Percentiles rank a stretch among this genome's conserved stretches.
Conservation (phyloP, 2,329 filamentous ascomycete species). For the Cyclaneusma minus region DNA sequence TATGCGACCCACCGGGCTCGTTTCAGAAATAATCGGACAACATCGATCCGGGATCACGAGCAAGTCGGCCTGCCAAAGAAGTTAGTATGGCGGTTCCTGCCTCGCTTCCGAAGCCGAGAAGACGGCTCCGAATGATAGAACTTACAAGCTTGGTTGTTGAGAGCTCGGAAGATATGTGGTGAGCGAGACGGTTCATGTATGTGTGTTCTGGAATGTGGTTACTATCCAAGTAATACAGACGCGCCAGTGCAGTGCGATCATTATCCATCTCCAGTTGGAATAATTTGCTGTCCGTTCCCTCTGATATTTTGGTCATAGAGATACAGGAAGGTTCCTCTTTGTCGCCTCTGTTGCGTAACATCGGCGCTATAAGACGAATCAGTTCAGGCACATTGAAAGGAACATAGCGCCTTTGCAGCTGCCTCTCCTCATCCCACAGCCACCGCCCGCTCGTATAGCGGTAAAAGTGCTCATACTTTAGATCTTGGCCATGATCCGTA, state of each 20-base stretch:
- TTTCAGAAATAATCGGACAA: no score
- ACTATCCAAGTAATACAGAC: no score
- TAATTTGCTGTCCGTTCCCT: conserved; percentile 23
- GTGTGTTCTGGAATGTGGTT: conserved; percentile 9
- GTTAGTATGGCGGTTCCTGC: background rate
- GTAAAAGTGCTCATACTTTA: conserved; percentile 14
- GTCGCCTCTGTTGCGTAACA: conserved; percentile 15
- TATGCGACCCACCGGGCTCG: no score
- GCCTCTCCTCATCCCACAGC: conserved; percentile 20
- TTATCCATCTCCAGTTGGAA: conserved; percentile 18
- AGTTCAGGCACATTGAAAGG: conserved; percentile 21
- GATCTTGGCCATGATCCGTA: no score
- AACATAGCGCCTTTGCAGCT: conserved; percentile 18
- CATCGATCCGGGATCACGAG: conserved; percentile 12
- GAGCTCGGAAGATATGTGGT: conserved; percentile 13
- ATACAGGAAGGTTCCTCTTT: conserved; percentile 17
- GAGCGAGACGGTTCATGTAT: conserved; percentile 7
- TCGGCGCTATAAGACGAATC: conserved; percentile 17
- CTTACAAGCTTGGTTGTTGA: conserved; percentile 14
- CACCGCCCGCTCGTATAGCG: conserved; percentile 20
- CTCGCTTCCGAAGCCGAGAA: no score
- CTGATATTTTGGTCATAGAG: conserved; percentile 21
- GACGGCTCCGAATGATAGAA: no score
- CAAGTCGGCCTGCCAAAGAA: background rate
- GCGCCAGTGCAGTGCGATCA: conserved; percentile 13